Conservation (phyloP, 2,329 filamentous ascomycete species). For the Xylaria sp. region DNA sequence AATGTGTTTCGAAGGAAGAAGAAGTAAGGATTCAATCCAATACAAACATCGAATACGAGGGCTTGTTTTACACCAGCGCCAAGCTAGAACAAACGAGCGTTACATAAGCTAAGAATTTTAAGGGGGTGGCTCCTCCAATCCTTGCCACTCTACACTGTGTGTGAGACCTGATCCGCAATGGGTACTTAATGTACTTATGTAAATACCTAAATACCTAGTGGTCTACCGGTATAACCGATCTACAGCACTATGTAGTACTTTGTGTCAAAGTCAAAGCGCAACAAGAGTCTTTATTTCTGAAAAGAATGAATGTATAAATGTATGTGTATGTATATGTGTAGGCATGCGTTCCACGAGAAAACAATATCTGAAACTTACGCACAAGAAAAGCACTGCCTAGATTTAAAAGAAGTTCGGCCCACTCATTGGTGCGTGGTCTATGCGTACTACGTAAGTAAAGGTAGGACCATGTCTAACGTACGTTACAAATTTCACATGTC, state of each 20-base stretch:
- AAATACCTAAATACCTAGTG: too few relatives aligned
- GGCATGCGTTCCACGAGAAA: too few relatives aligned
- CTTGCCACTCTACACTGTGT: background rate
- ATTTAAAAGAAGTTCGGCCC: too few relatives aligned
- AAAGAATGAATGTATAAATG: background rate
- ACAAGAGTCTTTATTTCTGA: background rate
- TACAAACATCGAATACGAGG: conserved; percentile 12
- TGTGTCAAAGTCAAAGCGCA: too few relatives aligned
- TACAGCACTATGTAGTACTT: background rate
- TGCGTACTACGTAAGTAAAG: too few relatives aligned
- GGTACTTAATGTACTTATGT: conserved; percentile 1
- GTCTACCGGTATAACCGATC: too few relatives aligned
- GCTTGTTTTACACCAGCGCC: conserved; percentile 14
- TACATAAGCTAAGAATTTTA: conserved; percentile 15
- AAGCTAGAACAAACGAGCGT: background rate
- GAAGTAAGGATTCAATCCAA: conserved; percentile 18
- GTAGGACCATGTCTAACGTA: background rate
- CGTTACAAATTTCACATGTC: background rate
- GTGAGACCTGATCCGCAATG: background rate
- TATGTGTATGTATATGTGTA: too few relatives aligned
- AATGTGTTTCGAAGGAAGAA: conserved; percentile 4
- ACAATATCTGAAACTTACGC: too few relatives aligned
- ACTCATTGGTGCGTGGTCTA: too few relatives aligned
- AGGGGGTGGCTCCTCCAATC: conserved; percentile 22
- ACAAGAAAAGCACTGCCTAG: too few relatives aligned